Conservation (phyloP, 306 rosid genomes). For the Lathyrus tuberosus region DNA sequence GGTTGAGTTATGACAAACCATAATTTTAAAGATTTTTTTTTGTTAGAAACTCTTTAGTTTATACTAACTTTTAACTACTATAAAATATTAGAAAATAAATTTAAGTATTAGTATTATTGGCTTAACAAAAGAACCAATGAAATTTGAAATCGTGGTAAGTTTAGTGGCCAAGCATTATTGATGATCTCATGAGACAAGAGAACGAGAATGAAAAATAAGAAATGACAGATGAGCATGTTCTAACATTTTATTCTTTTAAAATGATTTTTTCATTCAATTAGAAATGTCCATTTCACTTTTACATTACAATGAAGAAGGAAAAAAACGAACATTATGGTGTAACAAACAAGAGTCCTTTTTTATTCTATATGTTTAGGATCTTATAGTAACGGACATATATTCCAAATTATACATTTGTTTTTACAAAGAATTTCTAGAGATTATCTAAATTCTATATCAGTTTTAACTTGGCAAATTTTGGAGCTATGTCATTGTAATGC, state of each 20-base stretch:
- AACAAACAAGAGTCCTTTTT: not conserved
- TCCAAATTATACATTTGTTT: constrained; percentile 25
- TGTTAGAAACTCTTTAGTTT: too few relatives aligned
- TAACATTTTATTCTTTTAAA: not conserved
- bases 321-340: not conserved
- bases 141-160: not conserved
- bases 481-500: not conserved
- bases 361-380: not conserved
- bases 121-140: not conserved
- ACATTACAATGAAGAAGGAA: not conserved
- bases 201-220: not conserved
- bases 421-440: not conserved
- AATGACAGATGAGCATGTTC: not conserved
- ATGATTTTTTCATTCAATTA: not conserved
- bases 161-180: not conserved
- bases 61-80: too few relatives aligned
- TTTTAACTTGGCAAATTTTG: constrained; percentile 1
- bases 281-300: not conserved
- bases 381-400: constrained; percentile 3
- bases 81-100: too few relatives aligned
- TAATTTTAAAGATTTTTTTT: too few relatives aligned
- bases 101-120: too few relatives aligned
- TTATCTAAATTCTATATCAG: constrained; percentile 35
- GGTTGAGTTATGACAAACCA: too few relatives aligned
- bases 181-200: not conserved